phyloP scores from a whole-genome alignment of 2,329 filamentous ascomycete genomes.

The Ambrosiella cleistominuta region DNA sequence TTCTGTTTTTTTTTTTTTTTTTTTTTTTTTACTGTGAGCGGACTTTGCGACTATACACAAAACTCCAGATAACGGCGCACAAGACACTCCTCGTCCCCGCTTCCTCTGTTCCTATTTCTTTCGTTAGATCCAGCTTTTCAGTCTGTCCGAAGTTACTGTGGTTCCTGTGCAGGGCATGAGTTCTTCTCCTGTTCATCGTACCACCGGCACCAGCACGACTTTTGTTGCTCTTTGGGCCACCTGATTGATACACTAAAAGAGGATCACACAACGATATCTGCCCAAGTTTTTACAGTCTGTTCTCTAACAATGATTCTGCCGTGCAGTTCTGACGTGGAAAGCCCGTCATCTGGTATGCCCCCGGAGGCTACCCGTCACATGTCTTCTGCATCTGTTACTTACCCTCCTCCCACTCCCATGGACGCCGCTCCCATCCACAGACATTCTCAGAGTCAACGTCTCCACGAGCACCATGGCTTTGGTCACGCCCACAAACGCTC shows the following conservation, averaged over 20 bases:
- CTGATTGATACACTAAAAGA: not conserved
- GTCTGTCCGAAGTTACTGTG: not conserved
- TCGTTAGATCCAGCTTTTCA: not conserved
- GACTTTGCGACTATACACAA: not conserved
- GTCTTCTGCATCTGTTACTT: slow-evolving; percentile 2
- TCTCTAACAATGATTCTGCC: slow-evolving; percentile 4
- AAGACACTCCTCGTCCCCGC: not conserved
- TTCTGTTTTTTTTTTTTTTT: too few relatives aligned
- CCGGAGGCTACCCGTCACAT: slow-evolving; percentile 4
- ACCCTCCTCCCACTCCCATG: not conserved
- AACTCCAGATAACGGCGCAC: not conserved
- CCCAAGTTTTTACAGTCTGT: not conserved
- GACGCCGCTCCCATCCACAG: not conserved
- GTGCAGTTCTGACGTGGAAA: slow-evolving; percentile 10
- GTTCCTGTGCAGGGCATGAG: not conserved
- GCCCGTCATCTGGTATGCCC: slow-evolving; percentile 1
- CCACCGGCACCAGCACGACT: not conserved
- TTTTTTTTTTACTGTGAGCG: not conserved
- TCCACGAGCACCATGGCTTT: slow-evolving; percentile 7
- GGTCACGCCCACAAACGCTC: slow-evolving; percentile 12
- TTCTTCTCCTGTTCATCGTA: not conserved
- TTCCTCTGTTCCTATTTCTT: not conserved
- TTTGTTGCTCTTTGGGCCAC: not conserved
- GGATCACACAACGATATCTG: not conserved
- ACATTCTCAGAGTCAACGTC: slow-evolving; percentile 7